Evolutionary conservation across 371 early-diverging fungal species (phyloP).

Genomic region (Chytridium lagenaria): DNA sequence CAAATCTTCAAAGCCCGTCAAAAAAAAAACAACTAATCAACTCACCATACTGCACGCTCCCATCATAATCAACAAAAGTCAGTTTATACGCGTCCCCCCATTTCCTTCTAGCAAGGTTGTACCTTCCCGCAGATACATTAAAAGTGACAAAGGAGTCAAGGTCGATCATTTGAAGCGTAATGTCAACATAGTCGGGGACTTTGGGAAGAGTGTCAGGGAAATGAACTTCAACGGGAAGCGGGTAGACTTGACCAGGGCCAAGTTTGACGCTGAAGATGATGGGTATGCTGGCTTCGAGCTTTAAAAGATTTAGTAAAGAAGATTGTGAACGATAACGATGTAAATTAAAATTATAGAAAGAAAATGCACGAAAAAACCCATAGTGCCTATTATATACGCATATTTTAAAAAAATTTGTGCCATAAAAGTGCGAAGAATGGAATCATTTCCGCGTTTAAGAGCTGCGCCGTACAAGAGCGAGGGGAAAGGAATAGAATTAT

Average conservation of each 20-base stretch:
- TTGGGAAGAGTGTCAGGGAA: conserved; percentile 17
- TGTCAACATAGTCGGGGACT: conserved; percentile 30
- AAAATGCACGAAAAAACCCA: too few relatives aligned
- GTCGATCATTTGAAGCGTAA: conserved; percentile 35
- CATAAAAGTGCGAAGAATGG: neutral
- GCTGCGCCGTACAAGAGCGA: neutral
- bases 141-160: conserved; percentile 32
- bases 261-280: conserved; percentile 44
- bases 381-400: too few relatives aligned
- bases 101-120: conserved; percentile 6
- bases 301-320: neutral
- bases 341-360: too few relatives aligned
- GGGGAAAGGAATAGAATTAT: neutral
- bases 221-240: conserved; percentile 43
- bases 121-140: conserved; percentile 30
- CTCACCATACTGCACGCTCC: conserved; percentile 65
- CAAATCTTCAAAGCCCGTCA: neutral
- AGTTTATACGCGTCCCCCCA: conserved; percentile 60
- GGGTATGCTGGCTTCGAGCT: conserved; percentile 32
- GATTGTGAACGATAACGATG: neutral
- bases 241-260: conserved; percentile 53
- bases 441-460: conserved; percentile 2
- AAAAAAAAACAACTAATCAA: conserved; percentile 16
- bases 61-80: conserved; percentile 71
- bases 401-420: too few relatives aligned